Base-by-base conservation (phyloP, 2,329 filamentous ascomycete genomes). In the Pseudopithomyces chartarum region DNA sequence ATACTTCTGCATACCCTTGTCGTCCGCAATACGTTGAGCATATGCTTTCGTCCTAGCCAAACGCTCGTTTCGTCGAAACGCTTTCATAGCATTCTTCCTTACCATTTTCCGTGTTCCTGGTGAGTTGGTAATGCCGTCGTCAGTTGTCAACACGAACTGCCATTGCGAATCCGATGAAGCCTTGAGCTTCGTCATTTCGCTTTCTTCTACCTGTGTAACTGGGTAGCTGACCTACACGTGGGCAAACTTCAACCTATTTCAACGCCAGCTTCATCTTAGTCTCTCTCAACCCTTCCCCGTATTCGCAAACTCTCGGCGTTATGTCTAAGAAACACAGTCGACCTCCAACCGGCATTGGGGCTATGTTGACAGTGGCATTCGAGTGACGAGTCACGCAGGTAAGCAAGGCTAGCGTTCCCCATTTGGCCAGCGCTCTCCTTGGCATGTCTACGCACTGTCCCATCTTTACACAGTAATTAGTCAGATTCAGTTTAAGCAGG, bases 381-480 rank as follows among this genome's bases (percentile, higher is more conserved):
- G 17, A 22, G 13, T 44, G 3, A n/a, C 13, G 17, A 22, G 13
- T 44, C 12, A n/a, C 13, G 22, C 20, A n/a, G 40, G 12, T 26
- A 44, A n/a, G 19, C 19, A 12, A 15, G 13, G 7, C 44, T 29
- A 23, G 26, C 23, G 13, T 36, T 20, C 47, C 47, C 11, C 7
- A 34, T 50, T 23, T 19, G 20, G 47, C 7, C 47, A 50, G 26
- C 34, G 47, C 47, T 50, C 47, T 50, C 22, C 47, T 50, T 50
- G 47, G 47, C 47, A 20, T 3, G 20, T n/a, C 15, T 20, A 5
- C 7, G 12, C 34, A 13, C 34, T 15, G 5, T 17, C 13, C 34
- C n/a, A 38, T 38, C 34, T 17, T 13, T 38, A 5, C 11, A 38
- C 34, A 38, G 13, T 6, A 15, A 38, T 11, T 3, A 17, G 3